Conservation (phyloP, 2,329 filamentous ascomycete genomes). For the Penicillium sclerotigenum region DNA sequence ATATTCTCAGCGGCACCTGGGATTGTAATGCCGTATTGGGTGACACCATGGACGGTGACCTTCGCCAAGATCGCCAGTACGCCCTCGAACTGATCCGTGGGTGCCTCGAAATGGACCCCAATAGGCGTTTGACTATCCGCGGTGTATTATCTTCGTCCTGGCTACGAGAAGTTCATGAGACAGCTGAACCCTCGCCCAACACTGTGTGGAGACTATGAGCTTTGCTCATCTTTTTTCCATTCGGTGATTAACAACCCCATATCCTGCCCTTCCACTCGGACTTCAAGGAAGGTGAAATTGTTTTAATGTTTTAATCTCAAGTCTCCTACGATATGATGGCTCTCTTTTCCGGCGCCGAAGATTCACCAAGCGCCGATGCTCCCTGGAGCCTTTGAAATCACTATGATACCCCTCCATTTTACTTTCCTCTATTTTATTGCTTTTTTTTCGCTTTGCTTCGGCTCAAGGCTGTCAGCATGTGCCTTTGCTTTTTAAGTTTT, state of each 20-base stretch:
- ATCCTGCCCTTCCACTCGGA: background rate
- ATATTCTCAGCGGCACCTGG: conserved; percentile 61
- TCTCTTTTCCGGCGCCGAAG: conserved; percentile 14
- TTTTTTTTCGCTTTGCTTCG: background rate
- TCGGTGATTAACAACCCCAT: background rate
- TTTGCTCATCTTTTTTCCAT: background rate
- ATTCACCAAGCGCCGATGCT: conserved; percentile 20
- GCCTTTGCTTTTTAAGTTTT: background rate
- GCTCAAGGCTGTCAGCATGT: background rate
- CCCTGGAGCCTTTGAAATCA: conserved; percentile 19
- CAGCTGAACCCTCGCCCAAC: conserved; percentile 27
- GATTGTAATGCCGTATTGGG: conserved; percentile 50
- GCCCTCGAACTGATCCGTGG: conserved; percentile 57
- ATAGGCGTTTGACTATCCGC: conserved; percentile 56
- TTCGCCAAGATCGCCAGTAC: conserved; percentile 46
- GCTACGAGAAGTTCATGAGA: conserved; percentile 47
- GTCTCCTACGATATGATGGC: background rate
- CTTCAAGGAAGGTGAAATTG: background rate
- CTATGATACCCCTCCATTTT: conserved; percentile 33
- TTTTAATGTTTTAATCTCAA: conserved; percentile 1
- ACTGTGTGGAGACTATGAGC: conserved; percentile 39
- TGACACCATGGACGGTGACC: conserved; percentile 36
- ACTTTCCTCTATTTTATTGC: conserved; percentile 1
- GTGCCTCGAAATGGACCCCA: conserved; percentile 57
- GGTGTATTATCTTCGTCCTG: conserved; percentile 56